Conservation (phyloP, 1,284 basidiomycete genomes). For the Cutaneotrichosporon mucoides region DNA sequence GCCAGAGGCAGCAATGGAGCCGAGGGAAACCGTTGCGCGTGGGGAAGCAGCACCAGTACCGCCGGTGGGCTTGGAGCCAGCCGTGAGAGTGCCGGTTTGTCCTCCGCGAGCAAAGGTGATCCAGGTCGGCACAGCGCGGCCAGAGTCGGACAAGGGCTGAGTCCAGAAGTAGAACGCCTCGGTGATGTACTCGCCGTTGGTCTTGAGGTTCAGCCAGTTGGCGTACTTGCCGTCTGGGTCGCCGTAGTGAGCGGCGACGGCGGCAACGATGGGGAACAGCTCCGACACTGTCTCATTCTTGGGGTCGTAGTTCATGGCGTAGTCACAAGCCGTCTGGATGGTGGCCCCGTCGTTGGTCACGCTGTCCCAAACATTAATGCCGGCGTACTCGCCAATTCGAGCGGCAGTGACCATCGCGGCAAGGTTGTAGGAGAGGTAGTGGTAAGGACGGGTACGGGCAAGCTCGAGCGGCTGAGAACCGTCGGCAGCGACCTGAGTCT, state of each 20-base stretch:
- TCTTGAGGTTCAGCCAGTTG: slow-evolving; percentile 19
- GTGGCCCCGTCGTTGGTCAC: slow-evolving; percentile 21
- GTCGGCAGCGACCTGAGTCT: slow-evolving; percentile 30
- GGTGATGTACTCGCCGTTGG: slow-evolving; percentile 23
- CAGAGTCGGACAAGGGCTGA: slow-evolving; percentile 18
- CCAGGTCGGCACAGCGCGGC: slow-evolving; percentile 1
- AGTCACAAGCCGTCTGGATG: slow-evolving; percentile 33
- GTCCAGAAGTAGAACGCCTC: slow-evolving; percentile 27
- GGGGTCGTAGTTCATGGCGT: slow-evolving; percentile 22
- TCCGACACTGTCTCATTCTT: slow-evolving; percentile 9
- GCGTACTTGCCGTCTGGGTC: slow-evolving; percentile 34
- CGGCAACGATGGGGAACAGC: slow-evolving; percentile 25
- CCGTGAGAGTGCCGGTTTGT: slow-evolving; percentile 5
- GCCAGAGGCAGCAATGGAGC: background rate
- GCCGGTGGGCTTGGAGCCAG: background rate
- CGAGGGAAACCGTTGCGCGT: background rate
- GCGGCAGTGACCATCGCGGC: slow-evolving; percentile 22
- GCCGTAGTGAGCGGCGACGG: slow-evolving; percentile 31
- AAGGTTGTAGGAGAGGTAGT: slow-evolving; percentile 43
- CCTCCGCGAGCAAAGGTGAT: slow-evolving; percentile 10
- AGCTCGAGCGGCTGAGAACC: slow-evolving; percentile 37
- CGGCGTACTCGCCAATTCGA: slow-evolving; percentile 17
- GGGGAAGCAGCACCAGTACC: background rate
- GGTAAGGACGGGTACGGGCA: slow-evolving; percentile 37
- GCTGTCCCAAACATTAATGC: slow-evolving; percentile 24